Evolutionary conservation across 1,284 basidiomycete genomes (phyloP), one percentile per base, ranked within the genome.

Genomic region (Stygiomarasmius scandens): DNA sequence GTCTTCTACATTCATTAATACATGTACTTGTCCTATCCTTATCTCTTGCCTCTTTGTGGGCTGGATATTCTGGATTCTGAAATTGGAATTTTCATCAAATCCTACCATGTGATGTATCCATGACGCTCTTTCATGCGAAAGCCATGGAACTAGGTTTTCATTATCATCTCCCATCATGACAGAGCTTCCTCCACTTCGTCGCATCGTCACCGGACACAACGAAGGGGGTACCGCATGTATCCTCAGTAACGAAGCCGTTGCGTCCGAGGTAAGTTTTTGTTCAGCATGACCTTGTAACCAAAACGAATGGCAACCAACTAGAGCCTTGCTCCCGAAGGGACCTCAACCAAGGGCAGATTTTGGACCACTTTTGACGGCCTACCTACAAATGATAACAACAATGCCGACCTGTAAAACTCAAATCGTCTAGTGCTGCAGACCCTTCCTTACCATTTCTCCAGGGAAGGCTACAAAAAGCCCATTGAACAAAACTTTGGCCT

Each of bases 321-420:
- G 38, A 41, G 11, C 16, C 38, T 41, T 32, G 29, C 6, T 41
- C 38, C 16, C n/a, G 38, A 19, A 41, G 38, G 38, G n/a, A 12
- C 4, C 16, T 41, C 38, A 19, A n/a, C 16, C 11, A 41, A 41
- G 38, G 38, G 38, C 70, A 43, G 62, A 70, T 69, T 85, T 27
- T 86, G 84, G 84, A 70, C 73, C 19, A 83, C 81, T 6, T 64
- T 62, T 2, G 78, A 81, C 55, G 70, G 74, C 2, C 56, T 83
- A 11, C 85, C 85, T 2, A 80, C 80, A 0, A 75, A 77, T 11
- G 83, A 86, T 58, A 86, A 83, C 60, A 85, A 85, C 49, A 69
- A n/a, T n/a, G n/a, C 59, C 38, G 14, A 12, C n/a, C 55, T 45
- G 75, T 78, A 45, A 11, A 41, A 52, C 64, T 36, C 11, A 23